phyloP scores from a whole-genome alignment of 164 flowering plant species.

The Vitis cinerea region DNA sequence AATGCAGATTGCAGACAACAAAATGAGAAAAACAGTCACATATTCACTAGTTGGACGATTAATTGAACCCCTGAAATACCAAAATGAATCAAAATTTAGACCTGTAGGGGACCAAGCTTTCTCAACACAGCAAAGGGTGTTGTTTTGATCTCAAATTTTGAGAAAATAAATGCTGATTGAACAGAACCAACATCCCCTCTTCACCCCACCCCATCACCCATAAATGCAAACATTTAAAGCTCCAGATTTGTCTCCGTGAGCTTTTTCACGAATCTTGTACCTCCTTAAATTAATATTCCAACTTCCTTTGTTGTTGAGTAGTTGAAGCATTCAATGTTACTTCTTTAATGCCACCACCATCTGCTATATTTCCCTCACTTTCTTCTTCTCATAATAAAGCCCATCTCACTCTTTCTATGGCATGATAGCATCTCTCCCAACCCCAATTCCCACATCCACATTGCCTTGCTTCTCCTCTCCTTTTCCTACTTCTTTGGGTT shows the following conservation, averaged over 20 bases:
- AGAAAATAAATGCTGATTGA: conserved; percentile 18
- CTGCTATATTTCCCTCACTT: background rate
- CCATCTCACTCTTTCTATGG: background rate
- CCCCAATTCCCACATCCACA: background rate
- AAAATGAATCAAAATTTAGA: too few species aligned
- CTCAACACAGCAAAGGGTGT: background rate
- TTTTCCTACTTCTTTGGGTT: background rate
- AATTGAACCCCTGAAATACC: background rate
- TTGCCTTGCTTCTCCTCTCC: background rate
- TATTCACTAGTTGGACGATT: background rate
- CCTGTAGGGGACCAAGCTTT: background rate
- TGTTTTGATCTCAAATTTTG: background rate
- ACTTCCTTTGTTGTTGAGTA: conserved; percentile 33
- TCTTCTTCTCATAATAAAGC: conserved; percentile 1
- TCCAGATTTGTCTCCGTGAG: conserved; percentile 31
- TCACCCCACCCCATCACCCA: conserved; percentile 16
- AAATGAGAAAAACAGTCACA: background rate
- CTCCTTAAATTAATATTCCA: conserved; percentile 33
- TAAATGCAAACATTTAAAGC: conserved; percentile 33
- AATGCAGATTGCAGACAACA: background rate
- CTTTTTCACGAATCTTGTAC: conserved; percentile 18
- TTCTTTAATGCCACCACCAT: conserved; percentile 28
- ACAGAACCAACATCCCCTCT: conserved; percentile 25
- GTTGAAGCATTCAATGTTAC: conserved; percentile 37
- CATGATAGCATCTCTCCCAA: background rate